These are phyloP conservation scores for Ailanthus altissimus DNA, from an alignment of 345 rosid species.

Conservation along the genomic window DNA sequence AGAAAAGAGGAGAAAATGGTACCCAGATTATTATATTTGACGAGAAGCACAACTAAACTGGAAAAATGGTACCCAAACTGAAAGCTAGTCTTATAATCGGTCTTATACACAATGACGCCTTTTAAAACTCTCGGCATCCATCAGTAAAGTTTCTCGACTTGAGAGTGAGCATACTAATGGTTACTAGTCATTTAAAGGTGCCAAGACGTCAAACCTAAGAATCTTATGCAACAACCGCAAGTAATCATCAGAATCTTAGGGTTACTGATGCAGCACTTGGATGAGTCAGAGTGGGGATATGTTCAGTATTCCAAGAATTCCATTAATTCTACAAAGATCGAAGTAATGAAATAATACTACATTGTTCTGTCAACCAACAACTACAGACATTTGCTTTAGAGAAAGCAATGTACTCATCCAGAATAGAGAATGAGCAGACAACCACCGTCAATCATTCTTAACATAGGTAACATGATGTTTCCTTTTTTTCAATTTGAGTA, in stretches of 20 bases:
- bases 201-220: no score
- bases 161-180: no score
- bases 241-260: no score
- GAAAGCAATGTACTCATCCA: background rate
- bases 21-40: background rate
- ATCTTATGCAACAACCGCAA: no score
- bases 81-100: background rate
- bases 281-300: no score
- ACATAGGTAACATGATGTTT: background rate
- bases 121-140: background rate
- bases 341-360: background rate
- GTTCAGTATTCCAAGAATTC: no score
- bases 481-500: background rate
- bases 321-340: no score
- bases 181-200: no score
- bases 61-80: no score
- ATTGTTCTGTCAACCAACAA: background rate
- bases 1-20: background rate
- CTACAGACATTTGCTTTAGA: background rate
- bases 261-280: no score
- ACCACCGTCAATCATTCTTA: background rate
- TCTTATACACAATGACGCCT: background rate
- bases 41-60: background rate
- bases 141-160: background rate
- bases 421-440: background rate